Percentiles rank a stretch among this genome's conserved stretches.
phyloP scores from a whole-genome alignment of 2,329 filamentous ascomycete genomes.

The Cladosporium halotolerans region DNA sequence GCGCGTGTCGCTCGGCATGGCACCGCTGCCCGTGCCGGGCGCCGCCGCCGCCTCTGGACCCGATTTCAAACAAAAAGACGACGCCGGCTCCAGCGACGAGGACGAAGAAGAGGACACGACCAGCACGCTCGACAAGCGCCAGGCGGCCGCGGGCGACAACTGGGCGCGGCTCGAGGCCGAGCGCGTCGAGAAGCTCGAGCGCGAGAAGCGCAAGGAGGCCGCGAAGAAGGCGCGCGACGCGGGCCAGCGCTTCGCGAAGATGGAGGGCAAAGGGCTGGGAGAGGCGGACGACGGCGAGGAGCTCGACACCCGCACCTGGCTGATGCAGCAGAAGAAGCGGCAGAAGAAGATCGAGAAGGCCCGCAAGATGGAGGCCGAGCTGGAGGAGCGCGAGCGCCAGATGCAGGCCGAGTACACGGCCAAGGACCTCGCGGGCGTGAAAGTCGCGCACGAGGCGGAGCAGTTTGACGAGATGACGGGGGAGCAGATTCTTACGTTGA shows the following conservation, averaged over 20 bases:
- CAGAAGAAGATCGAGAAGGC: slow-evolving; percentile 81
- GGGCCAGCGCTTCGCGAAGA: slow-evolving; percentile 65
- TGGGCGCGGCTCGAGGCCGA: slow-evolving; percentile 67
- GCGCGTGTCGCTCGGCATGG: slow-evolving; percentile 80
- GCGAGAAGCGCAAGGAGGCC: slow-evolving; percentile 72
- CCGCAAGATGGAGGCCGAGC: slow-evolving; percentile 65
- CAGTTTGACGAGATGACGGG: slow-evolving; percentile 68
- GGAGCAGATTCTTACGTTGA: slow-evolving; percentile 89
- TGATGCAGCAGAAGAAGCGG: slow-evolving; percentile 83
- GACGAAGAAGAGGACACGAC: slow-evolving; percentile 60
- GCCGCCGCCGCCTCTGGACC: slow-evolving; percentile 46
- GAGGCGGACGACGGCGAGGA: slow-evolving; percentile 59
- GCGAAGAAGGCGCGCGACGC: slow-evolving; percentile 83
- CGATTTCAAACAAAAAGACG: slow-evolving; percentile 49
- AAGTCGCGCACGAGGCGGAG: slow-evolving; percentile 79
- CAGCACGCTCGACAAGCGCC: slow-evolving; percentile 77
- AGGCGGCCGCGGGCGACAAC: slow-evolving; percentile 68
- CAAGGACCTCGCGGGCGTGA: slow-evolving; percentile 81
- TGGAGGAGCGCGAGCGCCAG: slow-evolving; percentile 64
- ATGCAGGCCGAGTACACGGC: slow-evolving; percentile 72
- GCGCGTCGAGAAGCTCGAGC: slow-evolving; percentile 62
- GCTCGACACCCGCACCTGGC: slow-evolving; percentile 76
- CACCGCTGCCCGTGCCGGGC: slow-evolving; percentile 79
- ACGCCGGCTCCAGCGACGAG: slow-evolving; percentile 36
- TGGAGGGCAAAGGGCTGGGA: slow-evolving; percentile 79